Percentiles rank a stretch among this genome's conserved stretches.
phyloP scores from a whole-genome alignment of 1,284 basidiomycete genomes.

The Cryptococcus neoformans region DNA sequence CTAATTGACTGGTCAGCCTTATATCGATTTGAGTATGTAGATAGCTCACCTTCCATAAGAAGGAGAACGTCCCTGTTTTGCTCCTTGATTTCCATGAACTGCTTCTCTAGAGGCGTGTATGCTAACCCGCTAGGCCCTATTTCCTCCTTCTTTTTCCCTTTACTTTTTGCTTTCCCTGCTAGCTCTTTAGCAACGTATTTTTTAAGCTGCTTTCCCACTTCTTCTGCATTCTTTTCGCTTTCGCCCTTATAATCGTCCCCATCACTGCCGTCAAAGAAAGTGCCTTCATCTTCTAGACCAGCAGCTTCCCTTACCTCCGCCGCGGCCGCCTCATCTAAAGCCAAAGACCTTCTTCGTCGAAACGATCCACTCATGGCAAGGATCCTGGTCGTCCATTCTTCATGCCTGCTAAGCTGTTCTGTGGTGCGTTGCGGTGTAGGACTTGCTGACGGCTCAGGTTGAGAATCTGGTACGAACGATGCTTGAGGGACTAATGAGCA shows the following conservation, averaged over 20 bases:
- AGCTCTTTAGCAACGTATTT: conserved; percentile 33
- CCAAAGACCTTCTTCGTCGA: conserved; percentile 38
- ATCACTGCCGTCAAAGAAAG: conserved; percentile 16
- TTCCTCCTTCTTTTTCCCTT: conserved; percentile 52
- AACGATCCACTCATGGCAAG: conserved; percentile 26
- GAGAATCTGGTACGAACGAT: background rate
- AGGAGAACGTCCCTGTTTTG: conserved; percentile 72
- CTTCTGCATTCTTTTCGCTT: conserved; percentile 15
- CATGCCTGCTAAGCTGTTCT: conserved; percentile 33
- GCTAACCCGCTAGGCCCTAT: conserved; percentile 71
- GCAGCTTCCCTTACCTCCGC: conserved; percentile 26
- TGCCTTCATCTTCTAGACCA: conserved; percentile 16
- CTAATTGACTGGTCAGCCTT: conserved; percentile 30
- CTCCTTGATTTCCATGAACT: conserved; percentile 69
- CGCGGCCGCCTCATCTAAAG: conserved; percentile 47
- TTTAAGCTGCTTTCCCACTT: conserved; percentile 23
- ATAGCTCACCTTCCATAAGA: conserved; percentile 63
- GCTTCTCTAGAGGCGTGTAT: conserved; percentile 80
- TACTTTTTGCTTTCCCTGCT: conserved; percentile 28
- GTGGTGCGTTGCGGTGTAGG: conserved; percentile 13
- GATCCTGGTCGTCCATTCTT: conserved; percentile 33
- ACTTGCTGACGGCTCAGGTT: conserved; percentile 4
- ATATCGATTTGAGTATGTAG: background rate
- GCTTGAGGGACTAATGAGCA: conserved; percentile 8
- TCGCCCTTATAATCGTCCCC: conserved; percentile 13